Evolutionary conservation across 176 grass and related monocot genomes (phyloP), one percentile per base, ranked within the genome.

Genomic region (Panicum miliaceum): DNA sequence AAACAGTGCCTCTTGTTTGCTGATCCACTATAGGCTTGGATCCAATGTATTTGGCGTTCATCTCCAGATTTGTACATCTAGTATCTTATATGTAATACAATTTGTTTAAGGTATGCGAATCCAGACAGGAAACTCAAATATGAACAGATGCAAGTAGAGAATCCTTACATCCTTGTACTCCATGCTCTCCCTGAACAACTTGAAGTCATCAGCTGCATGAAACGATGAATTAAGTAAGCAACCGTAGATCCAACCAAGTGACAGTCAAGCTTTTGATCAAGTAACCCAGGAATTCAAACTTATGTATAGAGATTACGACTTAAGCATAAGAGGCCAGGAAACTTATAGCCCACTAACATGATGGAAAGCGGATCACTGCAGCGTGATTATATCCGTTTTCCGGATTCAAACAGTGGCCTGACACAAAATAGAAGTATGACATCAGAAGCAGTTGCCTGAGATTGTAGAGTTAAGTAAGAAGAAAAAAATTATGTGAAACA

Each of bases 331-430:
- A 35, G 35, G 14, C 13, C 41, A 77, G 20, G 62, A 64, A 64
- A 71, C 68, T 60, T 41, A 50, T 61, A 81, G 67, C 68, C 22
- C 38, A 87, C 88, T 92, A 92, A 97, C 92, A 76, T 82, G 94
- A 94, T 65, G 92, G 92, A 74, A 97, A 97, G n/a, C 94, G 92
- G 75, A 97, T 90, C 22, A 92, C 86, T 81, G 92, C 81, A 74
- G 88, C 94, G 87, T 97, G 94, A 71, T 80, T 91, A 68, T 92
- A 94, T 68, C 78, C 86, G 59, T 56, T 87, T 14, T 89, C 84
- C 27, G 65, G 36, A 51, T 97, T 77, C 78, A 94, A 68, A 87
- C 88, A 86, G 46, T 73, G 59, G 63, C 92, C 94, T 97, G 67
- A 82, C 65, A 81, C 47, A 93, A 83, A 38, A 79, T 45, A 68